Evolutionary conservation across 139 green algal species (phyloP).

Genomic region (Chlorella ohadii): DNA sequence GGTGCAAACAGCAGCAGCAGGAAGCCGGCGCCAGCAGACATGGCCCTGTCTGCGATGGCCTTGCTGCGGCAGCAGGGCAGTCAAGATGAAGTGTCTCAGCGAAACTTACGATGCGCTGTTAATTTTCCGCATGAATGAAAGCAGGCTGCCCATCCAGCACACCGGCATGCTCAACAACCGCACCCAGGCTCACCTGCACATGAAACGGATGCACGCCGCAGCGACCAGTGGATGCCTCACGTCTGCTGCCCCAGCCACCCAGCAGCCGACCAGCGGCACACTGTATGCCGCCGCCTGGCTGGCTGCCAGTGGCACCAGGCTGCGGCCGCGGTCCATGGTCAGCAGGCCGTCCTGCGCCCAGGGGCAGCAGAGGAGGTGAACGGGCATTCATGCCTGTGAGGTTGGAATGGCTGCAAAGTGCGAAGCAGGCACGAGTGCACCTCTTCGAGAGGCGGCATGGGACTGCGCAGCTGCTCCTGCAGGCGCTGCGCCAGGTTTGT

Average conservation of each 20-base stretch:
- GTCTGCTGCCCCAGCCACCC: slow-evolving; percentile 31
- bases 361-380: background rate
- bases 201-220: slow-evolving; percentile 36
- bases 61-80: background rate
- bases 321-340: slow-evolving; percentile 43
- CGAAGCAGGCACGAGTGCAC: too few species aligned
- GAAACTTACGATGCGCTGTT: too few species aligned
- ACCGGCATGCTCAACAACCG: too few species aligned
- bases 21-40: slow-evolving; percentile 14
- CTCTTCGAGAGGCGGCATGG: too few species aligned
- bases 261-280: slow-evolving; percentile 33
- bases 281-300: slow-evolving; percentile 18
- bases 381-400: background rate
- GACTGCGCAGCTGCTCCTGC: background rate
- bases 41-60: slow-evolving; percentile 32
- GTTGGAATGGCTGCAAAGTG: too few species aligned
- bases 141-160: too few species aligned
- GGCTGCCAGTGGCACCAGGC: slow-evolving; percentile 31
- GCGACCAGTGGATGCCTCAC: slow-evolving; percentile 29
- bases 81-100: too few species aligned
- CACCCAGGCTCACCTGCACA: background rate
- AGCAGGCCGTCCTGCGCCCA: slow-evolving; percentile 33
- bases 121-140: too few species aligned
- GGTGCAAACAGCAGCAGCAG: slow-evolving; percentile 35
- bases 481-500: slow-evolving; percentile 14